Base-by-base conservation (phyloP, 2,329 filamentous ascomycete species). In the Arachnomyces sp. region DNA sequence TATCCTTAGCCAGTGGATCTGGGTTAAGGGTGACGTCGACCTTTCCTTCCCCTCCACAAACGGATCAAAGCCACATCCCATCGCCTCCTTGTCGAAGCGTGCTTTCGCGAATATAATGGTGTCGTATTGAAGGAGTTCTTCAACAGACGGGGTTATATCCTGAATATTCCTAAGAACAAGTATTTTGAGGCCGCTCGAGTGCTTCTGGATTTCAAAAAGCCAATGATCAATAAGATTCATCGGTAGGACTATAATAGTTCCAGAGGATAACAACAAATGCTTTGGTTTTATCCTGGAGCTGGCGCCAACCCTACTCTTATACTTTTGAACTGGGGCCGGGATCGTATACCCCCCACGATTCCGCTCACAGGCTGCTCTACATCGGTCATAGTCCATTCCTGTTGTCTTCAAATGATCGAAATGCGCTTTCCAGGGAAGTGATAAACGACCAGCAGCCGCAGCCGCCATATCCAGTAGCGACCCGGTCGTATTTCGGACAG, bases 201-300 rank as follows among this genome's bases (percentile, higher is more conserved):
- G 90, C 53, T 87, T 88, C 2, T 68, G 58, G 8, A 95, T 87
- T 54, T 95, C 87, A 8, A 78, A 72, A 39, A 76, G 68, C 90
- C 90, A 95, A 58, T 96, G 90, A 39, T 81, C 73, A 2, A 94
- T 68, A 16, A 95, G 68, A 54, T 95, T 95, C 11, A 79, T 72
- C 0, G 90, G 90, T 0, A 89, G 86, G 20, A 95, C 75, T 13
- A 94, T 69, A 3, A 96, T 66, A 0, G 82, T 94, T 0, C 76
- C 75, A 18, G 76, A 71, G 44, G 80, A 84, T 6, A 92, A 66
- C 17, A 69, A 74, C 3, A 94, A 64, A 9, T 48, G 49, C 31
- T 57, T 66, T 59, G 57, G 63, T 57, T 38, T 66, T 50, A 41
- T 63, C 47, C 36, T 65, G 54, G 38, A 59, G 17, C 36, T 65